Evolutionary conservation across 441 rosid species (phyloP).

Genomic region (Cnidoscolus chayamansa): DNA sequence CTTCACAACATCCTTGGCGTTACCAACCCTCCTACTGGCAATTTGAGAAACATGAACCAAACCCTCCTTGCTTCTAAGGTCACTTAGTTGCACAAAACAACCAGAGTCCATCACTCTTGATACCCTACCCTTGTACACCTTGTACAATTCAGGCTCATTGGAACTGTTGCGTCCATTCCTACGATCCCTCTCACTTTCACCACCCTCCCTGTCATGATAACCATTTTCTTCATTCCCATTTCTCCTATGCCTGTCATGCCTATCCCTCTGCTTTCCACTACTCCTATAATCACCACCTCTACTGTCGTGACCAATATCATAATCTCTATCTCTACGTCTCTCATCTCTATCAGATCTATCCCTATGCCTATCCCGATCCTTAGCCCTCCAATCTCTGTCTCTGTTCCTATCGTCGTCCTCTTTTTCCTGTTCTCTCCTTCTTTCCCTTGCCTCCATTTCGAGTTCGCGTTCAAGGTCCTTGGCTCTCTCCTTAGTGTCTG

Average conservation of each 20-base stretch:
- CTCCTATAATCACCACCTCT: conserved; percentile 21
- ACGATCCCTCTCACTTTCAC: conserved; percentile 19
- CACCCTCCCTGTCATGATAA: conserved; percentile 28
- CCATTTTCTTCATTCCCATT: conserved; percentile 24
- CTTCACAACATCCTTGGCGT: conserved; percentile 63
- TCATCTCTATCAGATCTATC: conserved; percentile 32
- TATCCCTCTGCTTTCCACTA: conserved; percentile 33
- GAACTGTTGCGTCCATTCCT: conserved; percentile 20
- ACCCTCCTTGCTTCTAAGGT: conserved; percentile 73
- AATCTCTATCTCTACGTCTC: conserved; percentile 22
- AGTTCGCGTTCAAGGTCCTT: conserved; percentile 65
- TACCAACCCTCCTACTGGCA: conserved; percentile 59
- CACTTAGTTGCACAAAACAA: conserved; percentile 68
- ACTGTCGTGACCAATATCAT: conserved; percentile 24
- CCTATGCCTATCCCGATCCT: conserved; percentile 30
- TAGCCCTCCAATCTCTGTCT: conserved; percentile 28
- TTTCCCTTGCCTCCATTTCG: conserved; percentile 45
- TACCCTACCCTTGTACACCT: conserved; percentile 72
- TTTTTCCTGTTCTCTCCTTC: conserved; percentile 30
- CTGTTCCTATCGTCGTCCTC: conserved; percentile 29
- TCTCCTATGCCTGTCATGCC: conserved; percentile 26
- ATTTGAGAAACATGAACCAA: conserved; percentile 80
- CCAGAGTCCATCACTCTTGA: conserved; percentile 76
- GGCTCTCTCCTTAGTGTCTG: conserved; percentile 59
- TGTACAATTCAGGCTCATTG: conserved; percentile 62